These are phyloP conservation scores for Xylariaceae sp. DNA, from an alignment of 2,329 filamentous ascomycete species.

Conservation along the genomic window DNA sequence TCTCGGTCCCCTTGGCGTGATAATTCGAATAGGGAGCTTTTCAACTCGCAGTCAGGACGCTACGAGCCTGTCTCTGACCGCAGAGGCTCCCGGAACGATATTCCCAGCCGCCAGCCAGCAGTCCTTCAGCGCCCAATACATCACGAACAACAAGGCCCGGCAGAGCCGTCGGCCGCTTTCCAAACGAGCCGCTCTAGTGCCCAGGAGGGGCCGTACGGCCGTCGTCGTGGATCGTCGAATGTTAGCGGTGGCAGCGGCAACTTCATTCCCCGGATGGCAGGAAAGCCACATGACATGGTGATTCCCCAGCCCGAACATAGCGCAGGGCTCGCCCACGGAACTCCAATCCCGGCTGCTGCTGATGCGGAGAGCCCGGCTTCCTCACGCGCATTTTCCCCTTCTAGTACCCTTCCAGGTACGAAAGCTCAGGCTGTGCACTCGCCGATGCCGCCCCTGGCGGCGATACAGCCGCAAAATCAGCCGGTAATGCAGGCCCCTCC, in stretches of 20 bases:
- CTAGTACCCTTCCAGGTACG: conserved; percentile 28
- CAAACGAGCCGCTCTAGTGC: conserved; percentile 65
- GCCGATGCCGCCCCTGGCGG: conserved; percentile 29
- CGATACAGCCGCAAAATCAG: not conserved
- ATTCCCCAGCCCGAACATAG: conserved; percentile 34
- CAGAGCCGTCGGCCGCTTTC: conserved; percentile 80
- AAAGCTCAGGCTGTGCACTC: conserved; percentile 42
- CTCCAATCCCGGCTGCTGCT: too few species aligned
- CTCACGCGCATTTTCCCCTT: conserved; percentile 34
- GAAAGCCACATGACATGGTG: conserved; percentile 36
- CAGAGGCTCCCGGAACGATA: conserved; percentile 62
- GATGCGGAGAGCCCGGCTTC: conserved; percentile 44
- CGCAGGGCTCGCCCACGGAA: too few species aligned
- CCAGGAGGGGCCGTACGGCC: conserved; percentile 61
- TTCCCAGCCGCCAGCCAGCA: conserved; percentile 62
- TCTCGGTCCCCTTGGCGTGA: conserved; percentile 78
- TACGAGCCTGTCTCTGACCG: conserved; percentile 85
- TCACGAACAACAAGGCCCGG: conserved; percentile 54
- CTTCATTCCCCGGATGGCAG: conserved; percentile 48
- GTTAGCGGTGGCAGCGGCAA: conserved; percentile 79
- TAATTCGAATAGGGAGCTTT: conserved; percentile 68
- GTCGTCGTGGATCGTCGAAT: conserved; percentile 81
- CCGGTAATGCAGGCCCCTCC: conserved; percentile 16
- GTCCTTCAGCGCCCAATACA: conserved; percentile 67
- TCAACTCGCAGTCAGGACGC: conserved; percentile 88